Conservation (phyloP, 1,139 yeast genomes). For the Saccharomyces hybrid region DNA sequence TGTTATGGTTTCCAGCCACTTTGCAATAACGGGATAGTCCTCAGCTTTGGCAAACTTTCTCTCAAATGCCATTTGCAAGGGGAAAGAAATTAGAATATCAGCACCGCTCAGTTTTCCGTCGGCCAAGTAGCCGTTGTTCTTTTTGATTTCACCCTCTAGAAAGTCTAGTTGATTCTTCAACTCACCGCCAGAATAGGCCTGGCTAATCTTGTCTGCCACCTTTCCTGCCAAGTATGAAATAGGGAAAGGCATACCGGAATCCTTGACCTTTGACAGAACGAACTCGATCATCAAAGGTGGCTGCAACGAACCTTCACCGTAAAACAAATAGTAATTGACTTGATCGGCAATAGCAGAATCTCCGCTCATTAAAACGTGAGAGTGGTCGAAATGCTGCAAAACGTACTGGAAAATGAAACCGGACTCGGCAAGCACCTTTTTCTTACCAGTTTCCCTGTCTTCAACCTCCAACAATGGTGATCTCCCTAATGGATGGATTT, state of each 20-base stretch:
- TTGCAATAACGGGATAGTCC: constrained; percentile 18
- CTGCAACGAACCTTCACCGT: constrained; percentile 51
- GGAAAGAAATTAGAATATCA: constrained; percentile 47
- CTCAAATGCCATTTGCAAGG: constrained; percentile 25
- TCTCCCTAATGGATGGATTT: constrained; percentile 51
- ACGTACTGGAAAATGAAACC: constrained; percentile 43
- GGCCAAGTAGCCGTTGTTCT: constrained; percentile 44
- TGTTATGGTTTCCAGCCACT: constrained; percentile 13
- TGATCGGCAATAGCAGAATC: constrained; percentile 33
- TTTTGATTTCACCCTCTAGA: constrained; percentile 36
- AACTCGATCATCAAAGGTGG: constrained; percentile 41
- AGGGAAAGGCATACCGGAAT: constrained; percentile 42
- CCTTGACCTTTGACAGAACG: constrained; percentile 36
- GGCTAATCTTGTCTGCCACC: constrained; percentile 40
- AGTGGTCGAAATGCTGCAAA: constrained; percentile 37
- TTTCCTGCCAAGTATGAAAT: constrained; percentile 36
- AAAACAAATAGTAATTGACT: constrained; percentile 47
- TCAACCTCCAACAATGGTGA: constrained; percentile 48
- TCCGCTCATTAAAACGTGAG: constrained; percentile 28
- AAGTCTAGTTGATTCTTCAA: constrained; percentile 37
- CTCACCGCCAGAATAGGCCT: constrained; percentile 39
- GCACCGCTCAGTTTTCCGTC: constrained; percentile 53
- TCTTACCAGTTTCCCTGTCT: constrained; percentile 33
- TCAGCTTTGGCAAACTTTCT: constrained; percentile 12
- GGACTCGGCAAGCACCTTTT: constrained; percentile 38